phyloP scores from a whole-genome alignment of 768 basidiomycete genomes.

The Pleurotus citrinopileatus region DNA sequence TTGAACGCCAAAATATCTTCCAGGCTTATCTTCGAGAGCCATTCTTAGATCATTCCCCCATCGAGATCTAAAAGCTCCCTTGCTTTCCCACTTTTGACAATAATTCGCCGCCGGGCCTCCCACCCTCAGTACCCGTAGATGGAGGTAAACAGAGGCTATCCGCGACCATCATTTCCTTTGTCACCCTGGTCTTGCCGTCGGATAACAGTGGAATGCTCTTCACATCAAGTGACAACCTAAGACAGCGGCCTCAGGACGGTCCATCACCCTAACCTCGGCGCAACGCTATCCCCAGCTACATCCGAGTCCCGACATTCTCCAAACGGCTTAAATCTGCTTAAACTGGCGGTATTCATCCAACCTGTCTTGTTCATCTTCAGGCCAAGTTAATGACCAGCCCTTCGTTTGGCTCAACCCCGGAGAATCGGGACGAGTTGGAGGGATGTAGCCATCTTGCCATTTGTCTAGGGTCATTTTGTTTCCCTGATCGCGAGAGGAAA shows the following conservation, averaged over 20 bases:
- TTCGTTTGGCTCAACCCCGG: background rate
- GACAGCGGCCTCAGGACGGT: background rate
- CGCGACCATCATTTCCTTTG: background rate
- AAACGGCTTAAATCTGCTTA: no score
- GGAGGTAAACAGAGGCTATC: background rate
- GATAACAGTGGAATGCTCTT: background rate
- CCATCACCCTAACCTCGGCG: background rate
- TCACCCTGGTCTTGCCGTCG: background rate
- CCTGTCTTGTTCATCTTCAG: no score
- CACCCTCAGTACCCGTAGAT: background rate
- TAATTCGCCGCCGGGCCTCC: constrained; percentile 9
- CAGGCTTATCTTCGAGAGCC: background rate
- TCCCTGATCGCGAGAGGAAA: constrained; percentile 1
- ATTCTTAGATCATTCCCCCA: background rate
- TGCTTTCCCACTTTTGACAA: background rate
- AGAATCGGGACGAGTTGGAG: constrained; percentile 8
- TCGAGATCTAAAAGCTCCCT: background rate
- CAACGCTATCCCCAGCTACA: background rate
- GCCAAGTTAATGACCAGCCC: background rate
- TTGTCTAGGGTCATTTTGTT: background rate
- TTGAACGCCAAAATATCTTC: background rate
- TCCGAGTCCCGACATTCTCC: no score
- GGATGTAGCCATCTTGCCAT: background rate
- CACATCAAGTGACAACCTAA: background rate
- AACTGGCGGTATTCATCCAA: no score